These are phyloP conservation scores for Oxytropis ochrocephala DNA, from an alignment of 306 rosid species.

Conservation along the genomic window DNA sequence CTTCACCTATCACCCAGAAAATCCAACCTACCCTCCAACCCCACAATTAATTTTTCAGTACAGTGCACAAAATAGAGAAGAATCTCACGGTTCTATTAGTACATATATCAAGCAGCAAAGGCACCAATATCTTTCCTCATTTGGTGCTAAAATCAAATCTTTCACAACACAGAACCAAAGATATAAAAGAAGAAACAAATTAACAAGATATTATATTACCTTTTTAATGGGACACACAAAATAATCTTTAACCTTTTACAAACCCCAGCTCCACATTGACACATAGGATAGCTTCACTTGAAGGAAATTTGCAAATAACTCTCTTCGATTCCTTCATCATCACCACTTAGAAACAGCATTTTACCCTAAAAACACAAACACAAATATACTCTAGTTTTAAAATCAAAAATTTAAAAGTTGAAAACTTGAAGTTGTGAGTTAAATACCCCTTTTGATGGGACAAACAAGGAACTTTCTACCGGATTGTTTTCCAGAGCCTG, in stretches of 20 bases:
- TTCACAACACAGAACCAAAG: neutral
- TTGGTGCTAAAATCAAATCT: neutral
- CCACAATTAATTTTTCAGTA: neutral
- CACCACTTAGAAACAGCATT: slow-evolving; percentile 18
- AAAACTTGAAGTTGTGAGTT: neutral
- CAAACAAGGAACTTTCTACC: slow-evolving; percentile 25
- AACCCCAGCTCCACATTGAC: slow-evolving; percentile 38
- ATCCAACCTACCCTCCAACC: neutral
- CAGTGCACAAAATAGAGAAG: too few relatives aligned
- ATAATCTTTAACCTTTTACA: slow-evolving; percentile 10
- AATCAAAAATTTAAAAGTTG: neutral
- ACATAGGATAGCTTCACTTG: slow-evolving; percentile 25
- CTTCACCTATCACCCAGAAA: neutral
- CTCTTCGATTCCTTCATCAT: slow-evolving; percentile 5
- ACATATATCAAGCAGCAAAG: neutral
- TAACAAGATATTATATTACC: slow-evolving; percentile 7
- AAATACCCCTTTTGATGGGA: slow-evolving; percentile 37
- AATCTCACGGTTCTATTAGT: too few relatives aligned
- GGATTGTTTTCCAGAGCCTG: neutral
- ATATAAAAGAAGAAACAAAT: too few relatives aligned
- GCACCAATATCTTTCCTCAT: neutral
- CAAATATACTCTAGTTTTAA: too few relatives aligned
- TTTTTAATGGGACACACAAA: slow-evolving; percentile 26
- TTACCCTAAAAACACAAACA: slow-evolving; percentile 15
- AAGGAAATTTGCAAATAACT: slow-evolving; percentile 18